phyloP scores from a whole-genome alignment of 106 monocot genomes.

The Dendrobium catenatum region DNA sequence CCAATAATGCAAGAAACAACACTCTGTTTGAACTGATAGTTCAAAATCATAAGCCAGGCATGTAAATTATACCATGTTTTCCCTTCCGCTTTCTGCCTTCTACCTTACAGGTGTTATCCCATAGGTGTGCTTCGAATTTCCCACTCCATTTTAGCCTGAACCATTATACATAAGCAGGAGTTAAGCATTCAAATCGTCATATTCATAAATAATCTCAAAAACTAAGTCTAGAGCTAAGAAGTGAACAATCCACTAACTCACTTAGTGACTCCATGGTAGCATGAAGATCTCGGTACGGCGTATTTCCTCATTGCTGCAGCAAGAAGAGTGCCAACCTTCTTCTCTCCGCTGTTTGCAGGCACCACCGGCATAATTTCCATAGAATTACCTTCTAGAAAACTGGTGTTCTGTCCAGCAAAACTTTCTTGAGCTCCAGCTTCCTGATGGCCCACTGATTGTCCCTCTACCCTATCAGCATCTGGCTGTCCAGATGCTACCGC shows the following conservation, averaged over 20 bases:
- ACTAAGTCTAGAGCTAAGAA: not conserved
- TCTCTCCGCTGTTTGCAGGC: conserved; percentile 13
- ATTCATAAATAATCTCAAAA: not conserved
- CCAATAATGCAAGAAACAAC: not conserved
- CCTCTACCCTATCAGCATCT: not conserved
- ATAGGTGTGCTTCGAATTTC: conserved; percentile 59
- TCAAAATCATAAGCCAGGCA: not conserved
- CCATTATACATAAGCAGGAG: not conserved
- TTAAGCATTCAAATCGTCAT: not conserved
- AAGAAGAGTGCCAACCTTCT: conserved; percentile 29
- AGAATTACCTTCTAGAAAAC: not conserved
- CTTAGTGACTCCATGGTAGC: conserved; percentile 53
- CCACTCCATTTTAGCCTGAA: conserved; percentile 68
- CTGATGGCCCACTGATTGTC: not conserved
- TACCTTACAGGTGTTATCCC: conserved; percentile 45
- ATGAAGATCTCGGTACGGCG: conserved; percentile 43
- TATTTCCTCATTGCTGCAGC: conserved; percentile 58
- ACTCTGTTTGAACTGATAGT: too few species aligned
- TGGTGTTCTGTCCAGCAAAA: not conserved
- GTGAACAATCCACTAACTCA: conserved; percentile 1
- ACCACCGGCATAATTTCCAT: not conserved
- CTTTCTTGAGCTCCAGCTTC: not conserved
- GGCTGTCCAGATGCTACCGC: not conserved
- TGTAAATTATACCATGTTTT: conserved; percentile 34
- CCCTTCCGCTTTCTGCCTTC: conserved; percentile 63